phyloP scores from a whole-genome alignment of 2,329 filamentous ascomycete species.

The Aspergillus japonicus region DNA sequence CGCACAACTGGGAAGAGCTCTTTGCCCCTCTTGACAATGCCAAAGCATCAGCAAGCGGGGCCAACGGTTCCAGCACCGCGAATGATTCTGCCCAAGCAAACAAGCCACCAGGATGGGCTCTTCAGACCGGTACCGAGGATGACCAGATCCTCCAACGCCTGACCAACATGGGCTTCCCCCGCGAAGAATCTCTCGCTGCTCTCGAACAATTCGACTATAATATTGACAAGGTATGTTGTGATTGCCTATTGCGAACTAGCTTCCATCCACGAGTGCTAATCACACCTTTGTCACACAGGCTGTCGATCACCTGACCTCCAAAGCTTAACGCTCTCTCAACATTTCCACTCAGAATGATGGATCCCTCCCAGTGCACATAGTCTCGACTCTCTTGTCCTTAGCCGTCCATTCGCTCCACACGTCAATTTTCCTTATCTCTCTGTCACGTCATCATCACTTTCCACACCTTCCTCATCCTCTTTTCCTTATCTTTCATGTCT shows the following conservation, averaged over 20 bases:
- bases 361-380: slow-evolving; percentile 19
- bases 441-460: slow-evolving; percentile 1
- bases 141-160: slow-evolving; percentile 88
- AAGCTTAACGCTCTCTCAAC: slow-evolving; percentile 27
- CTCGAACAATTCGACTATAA: slow-evolving; percentile 96
- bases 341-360: neutral
- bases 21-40: slow-evolving; percentile 73
- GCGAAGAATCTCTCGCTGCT: slow-evolving; percentile 71
- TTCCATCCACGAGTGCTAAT: neutral
- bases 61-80: slow-evolving; percentile 15
- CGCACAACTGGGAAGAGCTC: slow-evolving; percentile 91
- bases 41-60: slow-evolving; percentile 22
- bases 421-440: slow-evolving; percentile 1
- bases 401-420: slow-evolving; percentile 4
- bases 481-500: slow-evolving; percentile 19
- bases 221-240: slow-evolving; percentile 74
- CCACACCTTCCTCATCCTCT: slow-evolving; percentile 15
- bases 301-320: slow-evolving; percentile 44
- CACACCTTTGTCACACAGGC: slow-evolving; percentile 32
- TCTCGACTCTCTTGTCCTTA: slow-evolving; percentile 1
- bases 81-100: neutral
- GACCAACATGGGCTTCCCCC: slow-evolving; percentile 82
- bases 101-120: slow-evolving; percentile 60
- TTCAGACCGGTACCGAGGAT: slow-evolving; percentile 76
- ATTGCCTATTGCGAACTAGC: neutral